These are phyloP conservation scores for Aspergillus sp. DNA, from an alignment of 2,329 filamentous ascomycete genomes.

Conservation along the genomic window DNA sequence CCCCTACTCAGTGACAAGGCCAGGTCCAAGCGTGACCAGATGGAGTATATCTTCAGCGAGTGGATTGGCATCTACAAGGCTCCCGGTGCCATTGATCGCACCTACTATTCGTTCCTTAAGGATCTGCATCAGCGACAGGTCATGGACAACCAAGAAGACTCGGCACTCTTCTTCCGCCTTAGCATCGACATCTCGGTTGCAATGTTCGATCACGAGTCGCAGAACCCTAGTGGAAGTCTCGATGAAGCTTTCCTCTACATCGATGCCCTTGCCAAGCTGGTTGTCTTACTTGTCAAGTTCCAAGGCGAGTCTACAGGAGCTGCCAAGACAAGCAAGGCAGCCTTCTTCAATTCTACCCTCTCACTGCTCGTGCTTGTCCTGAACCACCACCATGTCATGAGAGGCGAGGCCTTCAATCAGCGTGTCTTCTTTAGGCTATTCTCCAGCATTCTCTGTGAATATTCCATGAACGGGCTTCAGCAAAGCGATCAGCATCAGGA, in stretches of 20 bases:
- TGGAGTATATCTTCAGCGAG: constrained; percentile 94
- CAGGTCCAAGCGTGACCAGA: constrained; percentile 70
- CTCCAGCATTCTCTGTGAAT: constrained; percentile 77
- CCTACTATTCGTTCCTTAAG: constrained; percentile 73
- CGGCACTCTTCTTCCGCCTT: constrained; percentile 75
- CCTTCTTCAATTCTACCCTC: constrained; percentile 75
- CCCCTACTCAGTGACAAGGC: constrained; percentile 58
- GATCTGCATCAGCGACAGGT: constrained; percentile 77
- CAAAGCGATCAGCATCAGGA: constrained; percentile 64
- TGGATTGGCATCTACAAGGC: constrained; percentile 85
- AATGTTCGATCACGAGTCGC: constrained; percentile 71
- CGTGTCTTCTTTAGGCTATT: constrained; percentile 90
- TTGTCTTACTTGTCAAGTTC: constrained; percentile 73
- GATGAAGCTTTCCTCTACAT: constrained; percentile 64
- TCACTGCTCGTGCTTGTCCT: constrained; percentile 77
- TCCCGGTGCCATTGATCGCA: constrained; percentile 71
- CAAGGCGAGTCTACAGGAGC: constrained; percentile 64
- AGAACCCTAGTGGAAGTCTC: constrained; percentile 61
- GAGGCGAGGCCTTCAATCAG: constrained; percentile 79
- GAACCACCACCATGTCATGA: constrained; percentile 80
- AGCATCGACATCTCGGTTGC: constrained; percentile 78
- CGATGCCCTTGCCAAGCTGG: constrained; percentile 80
- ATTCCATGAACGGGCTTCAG: constrained; percentile 61
- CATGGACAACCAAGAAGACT: constrained; percentile 72
- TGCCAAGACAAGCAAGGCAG: constrained; percentile 63